phyloP scores from a whole-genome alignment of 139 green algal species.

The Picochlorum sp. region DNA sequence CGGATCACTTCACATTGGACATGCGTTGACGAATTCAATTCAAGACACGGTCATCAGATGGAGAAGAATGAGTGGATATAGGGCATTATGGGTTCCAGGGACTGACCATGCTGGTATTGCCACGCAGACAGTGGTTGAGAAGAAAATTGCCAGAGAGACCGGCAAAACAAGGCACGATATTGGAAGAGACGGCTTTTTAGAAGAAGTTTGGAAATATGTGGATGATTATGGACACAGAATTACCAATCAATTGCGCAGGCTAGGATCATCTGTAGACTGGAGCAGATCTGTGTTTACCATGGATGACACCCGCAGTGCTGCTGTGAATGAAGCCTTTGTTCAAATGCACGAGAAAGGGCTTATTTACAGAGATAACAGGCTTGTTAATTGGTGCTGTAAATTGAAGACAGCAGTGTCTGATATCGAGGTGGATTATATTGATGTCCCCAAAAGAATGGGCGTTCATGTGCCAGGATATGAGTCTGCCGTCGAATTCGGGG shows the following conservation, averaged over 20 bases:
- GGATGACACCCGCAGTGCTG: slow-evolving; percentile 70
- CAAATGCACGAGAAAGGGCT: slow-evolving; percentile 60
- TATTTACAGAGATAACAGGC: slow-evolving; percentile 95
- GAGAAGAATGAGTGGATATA: slow-evolving; percentile 89
- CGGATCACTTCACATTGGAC: slow-evolving; percentile 92
- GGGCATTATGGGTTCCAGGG: slow-evolving; percentile 91
- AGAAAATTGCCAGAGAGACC: slow-evolving; percentile 78
- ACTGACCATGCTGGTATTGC: slow-evolving; percentile 92
- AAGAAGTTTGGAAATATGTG: slow-evolving; percentile 81
- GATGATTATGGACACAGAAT: slow-evolving; percentile 84
- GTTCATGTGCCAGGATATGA: slow-evolving; percentile 69
- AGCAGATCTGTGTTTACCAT: slow-evolving; percentile 86
- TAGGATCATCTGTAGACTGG: slow-evolving; percentile 91
- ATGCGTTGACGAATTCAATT: slow-evolving; percentile 57
- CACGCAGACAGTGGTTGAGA: slow-evolving; percentile 96
- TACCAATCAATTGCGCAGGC: slow-evolving; percentile 73
- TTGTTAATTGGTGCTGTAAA: slow-evolving; percentile 96
- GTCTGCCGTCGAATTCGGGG: slow-evolving; percentile 89
- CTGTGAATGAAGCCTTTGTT: slow-evolving; percentile 69
- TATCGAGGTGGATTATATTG: slow-evolving; percentile 97
- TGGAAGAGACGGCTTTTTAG: slow-evolving; percentile 86
- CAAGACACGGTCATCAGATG: slow-evolving; percentile 59
- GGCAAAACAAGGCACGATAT: slow-evolving; percentile 84
- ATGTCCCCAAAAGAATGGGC: slow-evolving; percentile 66
- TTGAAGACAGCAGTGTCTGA: slow-evolving; percentile 92